A percentile compares a stretch with the other conserved stretches of the same genome.
phyloP scores from a whole-genome alignment of 2,329 filamentous ascomycete genomes.

The Xylariaceae sp. region DNA sequence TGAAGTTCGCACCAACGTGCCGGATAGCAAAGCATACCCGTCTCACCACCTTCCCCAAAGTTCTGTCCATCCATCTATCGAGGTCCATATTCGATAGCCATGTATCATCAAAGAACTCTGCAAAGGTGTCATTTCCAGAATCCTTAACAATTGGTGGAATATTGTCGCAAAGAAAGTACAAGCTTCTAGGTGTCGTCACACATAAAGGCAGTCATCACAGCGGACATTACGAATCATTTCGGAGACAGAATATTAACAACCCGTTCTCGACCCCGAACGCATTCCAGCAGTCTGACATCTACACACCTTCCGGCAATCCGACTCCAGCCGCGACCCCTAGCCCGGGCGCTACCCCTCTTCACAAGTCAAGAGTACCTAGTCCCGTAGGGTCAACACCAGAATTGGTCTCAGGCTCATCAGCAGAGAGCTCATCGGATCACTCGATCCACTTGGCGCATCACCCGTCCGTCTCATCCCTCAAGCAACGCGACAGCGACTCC shows the following conservation, averaged over 20 bases:
- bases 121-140: constrained; percentile 91
- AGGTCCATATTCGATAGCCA: constrained; percentile 85
- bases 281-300: constrained; percentile 71
- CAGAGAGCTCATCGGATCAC: constrained; percentile 34
- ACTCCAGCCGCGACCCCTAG: constrained; percentile 39
- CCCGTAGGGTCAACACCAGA: constrained; percentile 47
- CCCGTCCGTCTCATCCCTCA: constrained; percentile 19
- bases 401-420: constrained; percentile 38
- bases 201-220: constrained; percentile 96
- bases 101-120: constrained; percentile 84
- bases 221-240: constrained; percentile 95
- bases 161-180: constrained; percentile 74
- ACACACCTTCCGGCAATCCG: constrained; percentile 59
- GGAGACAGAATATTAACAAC: constrained; percentile 73
- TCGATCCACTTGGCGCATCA: constrained; percentile 28
- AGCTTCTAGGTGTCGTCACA: constrained; percentile 79
- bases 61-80: constrained; percentile 88
- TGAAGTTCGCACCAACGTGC: constrained; percentile 70
- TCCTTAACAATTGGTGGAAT: constrained; percentile 77
- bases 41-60: constrained; percentile 81
- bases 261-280: constrained; percentile 80
- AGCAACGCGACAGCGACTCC: constrained; percentile 45
- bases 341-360: constrained; percentile 42
- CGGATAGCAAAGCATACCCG: constrained; percentile 84
- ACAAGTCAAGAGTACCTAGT: constrained; percentile 35